Conservation (phyloP, 495 filamentous ascomycete species). For the Podospora tetraspora region DNA sequence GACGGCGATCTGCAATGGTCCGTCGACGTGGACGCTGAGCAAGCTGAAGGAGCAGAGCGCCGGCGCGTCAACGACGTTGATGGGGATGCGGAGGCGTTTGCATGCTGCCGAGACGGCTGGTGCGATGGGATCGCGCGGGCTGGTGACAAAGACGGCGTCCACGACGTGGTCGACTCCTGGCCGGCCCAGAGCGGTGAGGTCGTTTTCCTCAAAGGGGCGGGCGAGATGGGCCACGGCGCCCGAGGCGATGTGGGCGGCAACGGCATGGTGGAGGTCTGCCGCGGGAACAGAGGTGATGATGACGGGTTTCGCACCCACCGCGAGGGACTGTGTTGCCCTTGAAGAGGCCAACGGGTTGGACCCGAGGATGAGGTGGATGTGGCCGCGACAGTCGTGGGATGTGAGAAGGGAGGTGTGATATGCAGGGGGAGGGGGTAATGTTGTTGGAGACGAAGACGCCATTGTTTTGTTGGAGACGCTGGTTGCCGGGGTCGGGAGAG, state of each 20-base stretch:
- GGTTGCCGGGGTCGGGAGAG: not conserved
- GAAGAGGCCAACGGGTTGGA: constrained; percentile 80
- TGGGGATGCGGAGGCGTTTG: constrained; percentile 72
- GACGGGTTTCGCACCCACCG: constrained; percentile 80
- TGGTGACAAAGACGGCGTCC: constrained; percentile 88
- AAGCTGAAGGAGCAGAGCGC: constrained; percentile 86
- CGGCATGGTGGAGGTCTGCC: constrained; percentile 60
- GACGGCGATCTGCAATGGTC: constrained; percentile 89
- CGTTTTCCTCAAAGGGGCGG: constrained; percentile 63
- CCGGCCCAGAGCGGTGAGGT: constrained; percentile 71
- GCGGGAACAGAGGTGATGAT: constrained; percentile 67
- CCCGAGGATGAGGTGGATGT: constrained; percentile 83
- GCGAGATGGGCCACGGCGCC: constrained; percentile 67
- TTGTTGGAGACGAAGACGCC: constrained; percentile 13
- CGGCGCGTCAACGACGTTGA: constrained; percentile 88
- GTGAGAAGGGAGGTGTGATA: constrained; percentile 61
- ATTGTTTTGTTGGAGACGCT: constrained; percentile 13
- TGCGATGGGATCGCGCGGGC: constrained; percentile 39
- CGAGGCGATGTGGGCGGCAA: constrained; percentile 67
- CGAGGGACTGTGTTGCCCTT: constrained; percentile 71
- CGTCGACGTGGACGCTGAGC: constrained; percentile 81
- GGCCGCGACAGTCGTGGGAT: constrained; percentile 65
- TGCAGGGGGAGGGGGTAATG: not conserved
- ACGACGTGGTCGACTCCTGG: constrained; percentile 73
- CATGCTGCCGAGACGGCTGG: constrained; percentile 70